Conservation (phyloP, 495 filamentous ascomycete genomes). For the Aspergillus wentii region DNA sequence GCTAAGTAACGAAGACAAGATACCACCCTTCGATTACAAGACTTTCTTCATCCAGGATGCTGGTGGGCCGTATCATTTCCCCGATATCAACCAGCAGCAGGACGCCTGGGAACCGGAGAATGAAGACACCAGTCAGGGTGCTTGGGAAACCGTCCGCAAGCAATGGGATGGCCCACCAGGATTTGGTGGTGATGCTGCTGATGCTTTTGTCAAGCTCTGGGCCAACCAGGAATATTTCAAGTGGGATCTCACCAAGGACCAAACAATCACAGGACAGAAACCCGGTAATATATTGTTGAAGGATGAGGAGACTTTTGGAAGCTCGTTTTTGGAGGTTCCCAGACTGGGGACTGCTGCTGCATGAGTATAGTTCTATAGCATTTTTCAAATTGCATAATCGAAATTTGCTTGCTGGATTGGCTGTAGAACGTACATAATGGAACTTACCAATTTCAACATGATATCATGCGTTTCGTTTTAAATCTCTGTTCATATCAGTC, state of each 20-base stretch:
- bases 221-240: neutral
- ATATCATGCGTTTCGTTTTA: too few relatives aligned
- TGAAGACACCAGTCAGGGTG: neutral
- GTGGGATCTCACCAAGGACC: neutral
- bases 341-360: too few relatives aligned
- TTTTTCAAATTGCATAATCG: too few relatives aligned
- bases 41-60: conserved; percentile 1
- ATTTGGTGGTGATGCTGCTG: neutral
- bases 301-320: neutral
- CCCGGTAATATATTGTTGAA: conserved; percentile 1
- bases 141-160: conserved; percentile 1
- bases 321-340: neutral
- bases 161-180: conserved; percentile 1
- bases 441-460: too few relatives aligned
- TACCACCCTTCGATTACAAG: conserved; percentile 1
- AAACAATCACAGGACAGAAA: neutral
- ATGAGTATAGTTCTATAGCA: too few relatives aligned
- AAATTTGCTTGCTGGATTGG: too few relatives aligned
- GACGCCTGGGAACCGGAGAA: neutral
- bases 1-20: neutral
- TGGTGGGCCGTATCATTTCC: neutral
- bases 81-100: neutral
- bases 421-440: too few relatives aligned
- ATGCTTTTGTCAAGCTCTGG: neutral
- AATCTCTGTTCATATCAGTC: too few relatives aligned